A percentile compares a stretch with the other conserved stretches of the same genome.
Evolutionary conservation across 495 filamentous ascomycete genomes (phyloP).

Genomic region (Penicillium samsonianum): DNA sequence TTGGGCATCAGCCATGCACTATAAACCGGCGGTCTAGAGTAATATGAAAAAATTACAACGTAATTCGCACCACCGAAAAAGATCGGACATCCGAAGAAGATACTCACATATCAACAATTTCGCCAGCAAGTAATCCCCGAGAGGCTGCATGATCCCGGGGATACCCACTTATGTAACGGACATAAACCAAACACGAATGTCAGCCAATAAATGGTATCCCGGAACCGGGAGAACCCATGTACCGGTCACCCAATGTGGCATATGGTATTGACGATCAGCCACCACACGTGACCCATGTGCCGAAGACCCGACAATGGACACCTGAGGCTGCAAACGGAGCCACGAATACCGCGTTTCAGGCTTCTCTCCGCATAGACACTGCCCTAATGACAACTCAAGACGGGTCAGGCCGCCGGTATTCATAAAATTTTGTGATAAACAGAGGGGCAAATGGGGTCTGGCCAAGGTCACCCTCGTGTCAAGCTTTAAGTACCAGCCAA

Average conservation of each 20-base stretch:
- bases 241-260: neutral
- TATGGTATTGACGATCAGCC: neutral
- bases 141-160: neutral
- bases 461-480: neutral
- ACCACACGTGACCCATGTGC: conserved; percentile 4
- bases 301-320: conserved; percentile 6
- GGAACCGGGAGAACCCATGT: conserved; percentile 6
- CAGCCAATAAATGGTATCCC: neutral
- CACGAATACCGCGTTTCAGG: conserved; percentile 3
- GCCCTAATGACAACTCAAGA: neutral
- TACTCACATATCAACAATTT: neutral
- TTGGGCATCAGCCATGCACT: neutral
- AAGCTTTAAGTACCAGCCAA: conserved; percentile 5
- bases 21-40: neutral
- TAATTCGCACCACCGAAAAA: neutral
- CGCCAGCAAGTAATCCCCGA: neutral
- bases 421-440: neutral
- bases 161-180: neutral
- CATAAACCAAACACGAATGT: neutral
- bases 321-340: conserved; percentile 4
- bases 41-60: neutral
- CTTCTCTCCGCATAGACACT: neutral
- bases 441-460: conserved; percentile 3
- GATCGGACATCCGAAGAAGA: neutral
- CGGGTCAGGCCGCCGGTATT: conserved; percentile 9